These are phyloP conservation scores for Populus euphratica DNA, from an alignment of 345 rosid genomes.

Conservation along the genomic window DNA sequence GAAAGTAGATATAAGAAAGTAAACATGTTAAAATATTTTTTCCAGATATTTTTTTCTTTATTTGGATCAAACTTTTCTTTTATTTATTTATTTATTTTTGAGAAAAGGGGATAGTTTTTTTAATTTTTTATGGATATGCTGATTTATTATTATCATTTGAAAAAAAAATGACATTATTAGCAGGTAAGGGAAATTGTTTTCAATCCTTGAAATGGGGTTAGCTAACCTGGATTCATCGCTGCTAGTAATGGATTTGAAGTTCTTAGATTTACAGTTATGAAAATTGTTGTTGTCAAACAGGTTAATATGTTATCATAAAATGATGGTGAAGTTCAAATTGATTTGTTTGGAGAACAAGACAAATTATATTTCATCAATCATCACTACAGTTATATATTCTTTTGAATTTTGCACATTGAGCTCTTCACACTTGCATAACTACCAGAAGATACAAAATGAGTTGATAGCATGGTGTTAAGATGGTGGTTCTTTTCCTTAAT, in stretches of 20 bases:
- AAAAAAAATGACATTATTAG: too few relatives aligned
- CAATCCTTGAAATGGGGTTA: too few relatives aligned
- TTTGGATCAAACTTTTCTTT: too few relatives aligned
- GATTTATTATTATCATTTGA: too few relatives aligned
- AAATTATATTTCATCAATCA: neutral
- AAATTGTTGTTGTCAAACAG: neutral
- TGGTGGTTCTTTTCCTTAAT: neutral
- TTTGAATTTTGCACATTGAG: neutral
- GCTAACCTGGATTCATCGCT: neutral
- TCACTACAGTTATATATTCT: neutral
- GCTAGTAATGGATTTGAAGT: neutral
- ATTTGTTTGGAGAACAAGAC: neutral
- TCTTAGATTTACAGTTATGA: neutral
- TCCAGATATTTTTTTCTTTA: too few relatives aligned
- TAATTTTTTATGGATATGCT: too few relatives aligned
- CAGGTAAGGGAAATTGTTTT: too few relatives aligned
- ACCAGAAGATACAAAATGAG: neutral
- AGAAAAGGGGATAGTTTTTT: too few relatives aligned
- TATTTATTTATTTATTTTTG: too few relatives aligned
- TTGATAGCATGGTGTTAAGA: neutral
- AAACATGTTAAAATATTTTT: too few relatives aligned
- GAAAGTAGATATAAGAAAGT: too few relatives aligned
- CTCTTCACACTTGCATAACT: slow-evolving; percentile 1
- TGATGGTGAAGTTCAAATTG: neutral
- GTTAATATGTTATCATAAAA: neutral